These are phyloP conservation scores for Aspergillus sclerotioniger DNA, from an alignment of 495 filamentous ascomycete genomes.

Conservation along the genomic window DNA sequence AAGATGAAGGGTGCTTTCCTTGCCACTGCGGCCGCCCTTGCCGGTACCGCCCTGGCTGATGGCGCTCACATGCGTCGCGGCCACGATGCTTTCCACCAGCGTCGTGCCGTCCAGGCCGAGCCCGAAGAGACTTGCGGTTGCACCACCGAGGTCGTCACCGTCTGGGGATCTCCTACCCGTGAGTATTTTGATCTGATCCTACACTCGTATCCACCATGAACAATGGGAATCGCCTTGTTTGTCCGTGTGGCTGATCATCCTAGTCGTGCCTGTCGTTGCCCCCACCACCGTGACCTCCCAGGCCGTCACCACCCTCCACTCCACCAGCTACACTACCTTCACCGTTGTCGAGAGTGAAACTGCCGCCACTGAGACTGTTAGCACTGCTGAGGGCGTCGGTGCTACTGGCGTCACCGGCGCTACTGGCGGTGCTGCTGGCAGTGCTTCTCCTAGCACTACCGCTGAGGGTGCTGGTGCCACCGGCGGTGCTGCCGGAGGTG, in stretches of 20 bases:
- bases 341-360: conserved; percentile 27
- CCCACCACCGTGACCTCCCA: conserved; percentile 28
- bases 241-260: not conserved
- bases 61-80: conserved; percentile 54
- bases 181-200: conserved; percentile 35
- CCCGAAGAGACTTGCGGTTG: conserved; percentile 57
- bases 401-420: conserved; percentile 2
- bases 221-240: not conserved
- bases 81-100: conserved; percentile 59
- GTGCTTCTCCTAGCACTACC: conserved; percentile 7
- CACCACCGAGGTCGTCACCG: conserved; percentile 64
- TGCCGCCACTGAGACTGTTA: conserved; percentile 17
- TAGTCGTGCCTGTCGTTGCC: conserved; percentile 32
- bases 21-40: conserved; percentile 64
- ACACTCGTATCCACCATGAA: conserved; percentile 9
- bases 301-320: conserved; percentile 26
- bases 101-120: conserved; percentile 32
- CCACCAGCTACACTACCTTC: conserved; percentile 42
- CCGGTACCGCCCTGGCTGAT: conserved; percentile 60
- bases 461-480: not conserved
- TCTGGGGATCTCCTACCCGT: conserved; percentile 60
- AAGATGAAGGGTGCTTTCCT: conserved; percentile 69
- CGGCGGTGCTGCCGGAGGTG: not conserved
- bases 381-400: conserved; percentile 29
- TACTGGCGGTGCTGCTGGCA: conserved; percentile 1